Evolutionary conservation across 176 grass and related monocot genomes (phyloP).

Genomic region (Oryza glumipatula): DNA sequence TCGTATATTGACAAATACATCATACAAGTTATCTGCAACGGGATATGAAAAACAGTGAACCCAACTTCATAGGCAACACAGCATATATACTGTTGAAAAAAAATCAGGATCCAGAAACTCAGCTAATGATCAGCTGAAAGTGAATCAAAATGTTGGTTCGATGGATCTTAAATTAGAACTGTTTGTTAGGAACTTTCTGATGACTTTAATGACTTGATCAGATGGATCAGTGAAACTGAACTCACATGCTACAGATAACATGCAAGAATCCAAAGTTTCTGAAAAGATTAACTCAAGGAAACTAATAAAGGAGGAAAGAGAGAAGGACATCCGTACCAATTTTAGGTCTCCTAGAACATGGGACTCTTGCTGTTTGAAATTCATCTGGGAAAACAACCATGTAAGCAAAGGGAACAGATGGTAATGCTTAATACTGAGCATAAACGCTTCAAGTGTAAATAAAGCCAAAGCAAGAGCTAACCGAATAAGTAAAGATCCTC

Average conservation of each 20-base stretch:
- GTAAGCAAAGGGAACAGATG: background rate
- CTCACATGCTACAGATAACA: background rate
- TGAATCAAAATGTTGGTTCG: background rate
- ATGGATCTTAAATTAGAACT: background rate
- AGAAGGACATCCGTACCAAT: slow-evolving; percentile 54
- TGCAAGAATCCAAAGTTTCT: background rate
- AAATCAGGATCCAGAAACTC: background rate
- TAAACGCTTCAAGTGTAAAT: background rate
- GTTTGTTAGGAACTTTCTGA: background rate
- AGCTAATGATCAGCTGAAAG: background rate
- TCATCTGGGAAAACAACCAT: slow-evolving; percentile 61
- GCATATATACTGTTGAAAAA: background rate
- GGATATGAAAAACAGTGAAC: slow-evolving; percentile 19
- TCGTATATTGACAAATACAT: slow-evolving; percentile 87
- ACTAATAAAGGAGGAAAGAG: background rate
- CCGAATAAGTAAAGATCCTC: slow-evolving; percentile 96
- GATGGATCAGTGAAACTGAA: slow-evolving; percentile 2
- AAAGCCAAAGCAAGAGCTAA: slow-evolving; percentile 27
- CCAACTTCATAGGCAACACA: background rate
- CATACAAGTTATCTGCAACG: slow-evolving; percentile 76
- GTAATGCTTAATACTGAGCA: slow-evolving; percentile 10
- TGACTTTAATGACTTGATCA: background rate
- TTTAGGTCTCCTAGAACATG: slow-evolving; percentile 82
- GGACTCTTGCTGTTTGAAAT: slow-evolving; percentile 80
- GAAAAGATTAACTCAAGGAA: slow-evolving; percentile 1